A percentile compares a stretch with the other conserved stretches of the same genome.
Conservation (phyloP, 2,329 filamentous ascomycete species). For the Geosmithia morbida region DNA sequence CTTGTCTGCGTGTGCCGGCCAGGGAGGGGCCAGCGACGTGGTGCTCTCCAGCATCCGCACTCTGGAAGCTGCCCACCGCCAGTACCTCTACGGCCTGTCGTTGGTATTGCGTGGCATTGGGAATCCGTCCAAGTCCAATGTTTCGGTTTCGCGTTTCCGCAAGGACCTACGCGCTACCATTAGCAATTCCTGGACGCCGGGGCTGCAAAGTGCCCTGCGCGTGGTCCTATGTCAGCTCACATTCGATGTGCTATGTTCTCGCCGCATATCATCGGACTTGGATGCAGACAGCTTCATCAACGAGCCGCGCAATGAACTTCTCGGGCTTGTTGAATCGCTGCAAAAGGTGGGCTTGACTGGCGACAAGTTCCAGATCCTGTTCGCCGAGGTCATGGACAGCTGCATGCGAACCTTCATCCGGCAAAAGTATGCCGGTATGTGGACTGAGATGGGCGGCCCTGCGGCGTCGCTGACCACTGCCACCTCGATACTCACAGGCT, state of each 20-base stretch:
- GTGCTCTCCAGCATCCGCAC: slow-evolving; percentile 38
- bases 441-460: slow-evolving; percentile 20
- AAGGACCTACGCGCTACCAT: slow-evolving; percentile 51
- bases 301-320: slow-evolving; percentile 32
- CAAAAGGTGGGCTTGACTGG: slow-evolving; percentile 53
- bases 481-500: slow-evolving; percentile 28
- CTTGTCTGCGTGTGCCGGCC: slow-evolving; percentile 29
- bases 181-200: slow-evolving; percentile 43
- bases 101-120: slow-evolving; percentile 34
- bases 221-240: slow-evolving; percentile 39
- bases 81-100: slow-evolving; percentile 40
- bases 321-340: slow-evolving; percentile 42
- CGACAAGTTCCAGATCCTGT: slow-evolving; percentile 53
- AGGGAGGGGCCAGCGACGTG: slow-evolving; percentile 28
- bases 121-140: slow-evolving; percentile 17
- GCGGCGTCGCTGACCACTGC: slow-evolving; percentile 1
- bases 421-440: slow-evolving; percentile 48
- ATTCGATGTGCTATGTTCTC: slow-evolving; percentile 25
- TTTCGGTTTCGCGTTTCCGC: slow-evolving; percentile 34
- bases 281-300: slow-evolving; percentile 14
- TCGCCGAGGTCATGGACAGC: slow-evolving; percentile 56
- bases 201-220: slow-evolving; percentile 38
- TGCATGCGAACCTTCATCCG: slow-evolving; percentile 50
- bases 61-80: slow-evolving; percentile 42
- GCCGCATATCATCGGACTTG: slow-evolving; percentile 7